Evolutionary conservation across 441 rosid species (phyloP).

Genomic region (Populus hybrid): DNA sequence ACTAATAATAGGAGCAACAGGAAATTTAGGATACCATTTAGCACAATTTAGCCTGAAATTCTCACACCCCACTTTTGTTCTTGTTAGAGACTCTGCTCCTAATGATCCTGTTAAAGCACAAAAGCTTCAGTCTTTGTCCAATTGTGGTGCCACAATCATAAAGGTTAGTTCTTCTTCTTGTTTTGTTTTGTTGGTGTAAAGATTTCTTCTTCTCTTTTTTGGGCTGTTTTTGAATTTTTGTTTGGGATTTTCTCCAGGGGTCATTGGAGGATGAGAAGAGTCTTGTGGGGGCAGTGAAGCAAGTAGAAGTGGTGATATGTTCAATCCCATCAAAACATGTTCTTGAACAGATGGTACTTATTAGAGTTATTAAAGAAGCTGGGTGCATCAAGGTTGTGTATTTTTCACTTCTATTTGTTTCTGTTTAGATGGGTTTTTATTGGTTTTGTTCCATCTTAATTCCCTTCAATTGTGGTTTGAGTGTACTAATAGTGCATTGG

Average conservation of each 20-base stretch:
- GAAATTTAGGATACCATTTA: constrained; percentile 56
- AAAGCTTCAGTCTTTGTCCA: constrained; percentile 44
- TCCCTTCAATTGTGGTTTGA: not conserved
- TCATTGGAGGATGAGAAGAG: constrained; percentile 63
- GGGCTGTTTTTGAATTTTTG: not conserved
- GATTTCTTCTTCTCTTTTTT: not conserved
- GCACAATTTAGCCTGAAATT: constrained; percentile 50
- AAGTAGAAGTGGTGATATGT: constrained; percentile 77
- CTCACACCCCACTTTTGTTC: constrained; percentile 59
- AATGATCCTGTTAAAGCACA: constrained; percentile 40
- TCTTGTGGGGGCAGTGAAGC: constrained; percentile 65
- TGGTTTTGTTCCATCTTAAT: not conserved
- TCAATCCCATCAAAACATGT: constrained; percentile 57
- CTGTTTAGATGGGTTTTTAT: not conserved
- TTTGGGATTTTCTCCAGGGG: constrained; percentile 35
- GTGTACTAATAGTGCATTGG: not conserved
- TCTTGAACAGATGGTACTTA: constrained; percentile 61
- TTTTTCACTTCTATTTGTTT: not conserved
- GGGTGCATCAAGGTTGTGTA: constrained; percentile 57
- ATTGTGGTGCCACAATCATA: constrained; percentile 44
- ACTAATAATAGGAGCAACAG: constrained; percentile 72
- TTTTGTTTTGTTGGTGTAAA: not conserved
- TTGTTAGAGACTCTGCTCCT: constrained; percentile 49
- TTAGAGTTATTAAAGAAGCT: constrained; percentile 52
- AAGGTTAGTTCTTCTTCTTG: not conserved